Base-by-base conservation (phyloP, 176 grass and related monocot species). In the Guadua angustifolia region DNA sequence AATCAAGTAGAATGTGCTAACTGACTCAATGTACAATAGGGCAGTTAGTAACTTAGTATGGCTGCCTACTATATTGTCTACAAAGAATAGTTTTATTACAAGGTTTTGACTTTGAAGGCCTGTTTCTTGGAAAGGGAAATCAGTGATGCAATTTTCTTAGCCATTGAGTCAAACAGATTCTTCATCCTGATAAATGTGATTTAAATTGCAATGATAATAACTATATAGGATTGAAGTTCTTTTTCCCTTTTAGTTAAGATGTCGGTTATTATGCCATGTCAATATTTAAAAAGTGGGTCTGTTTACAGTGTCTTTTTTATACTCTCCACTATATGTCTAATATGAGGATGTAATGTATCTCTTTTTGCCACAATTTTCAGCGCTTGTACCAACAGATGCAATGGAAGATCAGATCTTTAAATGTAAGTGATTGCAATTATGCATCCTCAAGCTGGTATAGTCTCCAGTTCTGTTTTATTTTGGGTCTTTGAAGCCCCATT, bases 331-430 rank as follows among this genome's bases (percentile, higher is more conserved):
- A 21, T 16, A 29, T 58, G 32, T 59, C 82, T 77, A 67, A 74
- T 36, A 69, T 51, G 19, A 80, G 26, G 32, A 63, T 84, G 9
- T 40, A 58, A 88, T 36, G 47, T 67, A 24, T 80, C 59, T 38
- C 13, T 64, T 72, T 83, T 86, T 63, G 9, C 76, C 52, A 46
- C 44, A 75, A 66, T 91, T 90, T 92, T 89, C 89, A 98, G 95
- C 89, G 80, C 52, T 67, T 98, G 64, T 95, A 91, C 81, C 93
- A 94, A 57, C 89, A 95, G 66, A 92, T 98, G 91, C 86, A 95
- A 70, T 95, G 83, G 78, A 98, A 98, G 87, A 80, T 95, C 73
- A 95, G 87, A 85, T 88, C 87, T 43, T 87, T 88, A 53, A 86
- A 89, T 85, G 95, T 98, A 95, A 95, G 95, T 77, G 72, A 75